phyloP scores from a whole-genome alignment of 306 rosid species.

The Quercus aquifolioides region DNA sequence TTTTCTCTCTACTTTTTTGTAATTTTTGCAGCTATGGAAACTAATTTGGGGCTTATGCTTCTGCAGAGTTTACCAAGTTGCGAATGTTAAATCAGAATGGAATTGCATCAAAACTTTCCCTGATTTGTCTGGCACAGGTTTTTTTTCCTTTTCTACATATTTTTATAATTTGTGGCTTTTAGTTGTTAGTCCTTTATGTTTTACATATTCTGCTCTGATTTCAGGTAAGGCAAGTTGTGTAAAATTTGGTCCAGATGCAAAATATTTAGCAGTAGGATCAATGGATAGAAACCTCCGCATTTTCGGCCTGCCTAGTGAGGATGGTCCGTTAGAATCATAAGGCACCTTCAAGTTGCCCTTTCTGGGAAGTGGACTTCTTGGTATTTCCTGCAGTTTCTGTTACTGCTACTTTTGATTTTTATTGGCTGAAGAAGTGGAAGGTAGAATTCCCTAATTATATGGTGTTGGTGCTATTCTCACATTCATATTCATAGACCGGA shows the following conservation, averaged over 20 bases:
- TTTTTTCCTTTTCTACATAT: background rate
- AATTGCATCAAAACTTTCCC: conserved; percentile 86
- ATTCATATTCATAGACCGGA: conserved; percentile 9
- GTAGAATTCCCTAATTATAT: conserved; percentile 28
- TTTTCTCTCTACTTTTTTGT: background rate
- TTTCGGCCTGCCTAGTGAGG: conserved; percentile 72
- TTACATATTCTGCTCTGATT: conserved; percentile 1
- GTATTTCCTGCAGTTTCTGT: conserved; percentile 28
- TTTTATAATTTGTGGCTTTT: background rate
- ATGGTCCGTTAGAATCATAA: conserved; percentile 45
- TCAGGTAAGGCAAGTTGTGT: conserved; percentile 77
- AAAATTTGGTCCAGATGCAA: conserved; percentile 87
- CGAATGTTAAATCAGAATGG: conserved; percentile 95
- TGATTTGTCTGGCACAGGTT: conserved; percentile 98
- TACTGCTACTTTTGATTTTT: conserved; percentile 14
- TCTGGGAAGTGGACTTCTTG: background rate
- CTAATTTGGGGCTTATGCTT: conserved; percentile 26
- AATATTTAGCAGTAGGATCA: conserved; percentile 83
- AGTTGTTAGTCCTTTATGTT: background rate
- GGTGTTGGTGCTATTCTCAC: conserved; percentile 16
- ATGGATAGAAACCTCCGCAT: conserved; percentile 94
- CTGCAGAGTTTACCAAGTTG: conserved; percentile 92
- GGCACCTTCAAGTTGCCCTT: background rate
- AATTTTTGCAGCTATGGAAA: background rate
- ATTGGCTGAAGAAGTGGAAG: conserved; percentile 27